Conservation (phyloP, 179 eudicot genomes). For the Actinidia chinensis region DNA sequence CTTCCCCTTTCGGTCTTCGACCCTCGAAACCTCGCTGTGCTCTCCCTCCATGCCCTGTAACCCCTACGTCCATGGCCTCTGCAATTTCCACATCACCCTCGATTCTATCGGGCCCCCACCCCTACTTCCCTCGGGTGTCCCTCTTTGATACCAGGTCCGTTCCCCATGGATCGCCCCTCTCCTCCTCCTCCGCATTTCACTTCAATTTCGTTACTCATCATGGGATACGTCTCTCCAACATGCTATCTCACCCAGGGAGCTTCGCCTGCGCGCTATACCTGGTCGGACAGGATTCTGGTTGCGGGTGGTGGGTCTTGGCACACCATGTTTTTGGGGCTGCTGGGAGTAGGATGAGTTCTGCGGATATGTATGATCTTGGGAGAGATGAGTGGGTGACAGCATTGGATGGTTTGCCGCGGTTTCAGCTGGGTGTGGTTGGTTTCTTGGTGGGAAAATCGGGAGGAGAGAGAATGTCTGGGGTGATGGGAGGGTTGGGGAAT, state of each 20-base stretch:
- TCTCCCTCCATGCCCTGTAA: constrained; percentile 80
- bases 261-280: constrained; percentile 64
- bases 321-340: constrained; percentile 77
- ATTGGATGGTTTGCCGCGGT: constrained; percentile 61
- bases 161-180: constrained; percentile 71
- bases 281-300: constrained; percentile 51
- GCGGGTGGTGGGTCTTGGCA: constrained; percentile 96
- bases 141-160: constrained; percentile 76
- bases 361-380: constrained; percentile 72
- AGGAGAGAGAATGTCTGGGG: constrained; percentile 79
- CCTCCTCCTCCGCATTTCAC: constrained; percentile 47
- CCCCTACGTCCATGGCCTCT: constrained; percentile 69
- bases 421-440: constrained; percentile 93
- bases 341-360: constrained; percentile 78
- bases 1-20: constrained; percentile 70
- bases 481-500: constrained; percentile 95
- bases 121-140: constrained; percentile 78
- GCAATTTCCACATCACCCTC: constrained; percentile 63
- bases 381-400: constrained; percentile 72
- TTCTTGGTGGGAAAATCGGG: constrained; percentile 37
- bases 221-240: constrained; percentile 58
- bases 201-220: constrained; percentile 38
- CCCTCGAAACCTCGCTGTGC: constrained; percentile 47
- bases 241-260: constrained; percentile 83
- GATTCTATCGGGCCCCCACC: constrained; percentile 34